Evolutionary conservation across 1,284 basidiomycete genomes (phyloP), one percentile per base, ranked within the genome.

Genomic region (Cryptococcus sp.): DNA sequence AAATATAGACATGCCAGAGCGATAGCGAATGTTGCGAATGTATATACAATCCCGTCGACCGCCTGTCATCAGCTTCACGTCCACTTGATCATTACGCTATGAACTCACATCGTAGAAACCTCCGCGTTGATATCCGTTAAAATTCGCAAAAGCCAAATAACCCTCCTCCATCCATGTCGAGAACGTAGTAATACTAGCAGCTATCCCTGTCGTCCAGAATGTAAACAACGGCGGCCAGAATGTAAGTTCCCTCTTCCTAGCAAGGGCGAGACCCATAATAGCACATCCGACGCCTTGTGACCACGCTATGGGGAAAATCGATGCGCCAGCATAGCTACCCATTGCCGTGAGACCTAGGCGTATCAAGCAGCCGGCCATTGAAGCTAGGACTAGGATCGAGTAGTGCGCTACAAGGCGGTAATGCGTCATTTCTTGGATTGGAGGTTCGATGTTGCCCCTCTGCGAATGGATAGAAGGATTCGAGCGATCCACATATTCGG

Each of bases 151-250:
- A 0, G 91, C 87, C 46, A 82, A 75, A 67, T 94, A 98, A 1
- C 91, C 77, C 57, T 91, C 87, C 7, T 91, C 69, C 74, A 97
- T 91, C 94, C 96, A 98, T 16, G 85, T 82, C 3, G 92, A 96
- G 76, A 98, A 98, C 0, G 93, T 98, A 3, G 96, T 99, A 60
- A 97, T 76, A 4, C 90, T 94, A 1, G 94, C 96, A 66, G 94
- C 98, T 69, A 96, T 90, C 86, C 88, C 88, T 41, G 93, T 97
- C 0, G 91, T 89, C 18, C 94, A 72, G 39, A 88, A 91, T 4
- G 87, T 88, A 71, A 91, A 94, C 7, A 94, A 66, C 1, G 92
- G 90, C 0, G 84, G 84, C 91, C 86, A 85, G 65, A 78, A 76
- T 42, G 82, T 81, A 3, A 94, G 78, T 11, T 86, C 81, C 44